Conservation (phyloP, 768 basidiomycete species). For the Sarcodon aspratus region DNA sequence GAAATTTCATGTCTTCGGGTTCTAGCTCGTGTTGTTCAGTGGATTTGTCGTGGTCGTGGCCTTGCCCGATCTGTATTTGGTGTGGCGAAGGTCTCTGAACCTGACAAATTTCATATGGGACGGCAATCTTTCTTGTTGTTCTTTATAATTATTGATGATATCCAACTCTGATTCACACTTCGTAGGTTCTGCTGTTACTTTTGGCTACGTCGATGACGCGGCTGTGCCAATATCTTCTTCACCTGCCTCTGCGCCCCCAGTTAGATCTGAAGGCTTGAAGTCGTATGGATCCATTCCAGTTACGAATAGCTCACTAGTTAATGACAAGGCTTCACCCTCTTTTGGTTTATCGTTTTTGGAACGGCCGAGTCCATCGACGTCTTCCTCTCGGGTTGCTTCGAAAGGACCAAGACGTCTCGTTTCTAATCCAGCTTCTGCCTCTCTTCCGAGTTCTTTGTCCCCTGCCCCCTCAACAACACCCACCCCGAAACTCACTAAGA, state of each 20-base stretch:
- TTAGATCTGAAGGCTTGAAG: conserved; percentile 65
- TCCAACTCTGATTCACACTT: conserved; percentile 2
- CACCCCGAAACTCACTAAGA: conserved; percentile 19
- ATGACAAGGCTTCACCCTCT: conserved; percentile 48
- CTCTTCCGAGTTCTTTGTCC: conserved; percentile 16
- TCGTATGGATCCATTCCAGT: conserved; percentile 74
- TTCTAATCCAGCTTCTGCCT: conserved; percentile 8
- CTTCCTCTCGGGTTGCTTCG: conserved; percentile 5
- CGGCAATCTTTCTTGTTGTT: not conserved
- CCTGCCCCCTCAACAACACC: conserved; percentile 17
- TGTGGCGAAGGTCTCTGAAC: too few relatives aligned
- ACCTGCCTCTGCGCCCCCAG: conserved; percentile 52
- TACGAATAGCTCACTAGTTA: conserved; percentile 36
- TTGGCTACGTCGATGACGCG: conserved; percentile 84
- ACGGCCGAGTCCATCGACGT: conserved; percentile 19
- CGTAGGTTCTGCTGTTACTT: conserved; percentile 62
- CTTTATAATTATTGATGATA: not conserved
- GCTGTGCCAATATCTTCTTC: conserved; percentile 72
- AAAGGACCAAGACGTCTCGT: conserved; percentile 1
- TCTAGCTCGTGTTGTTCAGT: conserved; percentile 7
- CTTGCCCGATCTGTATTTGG: too few relatives aligned
- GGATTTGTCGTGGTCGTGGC: too few relatives aligned
- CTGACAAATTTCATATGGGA: too few relatives aligned
- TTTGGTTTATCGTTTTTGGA: conserved; percentile 23
- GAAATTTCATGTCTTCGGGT: too few relatives aligned